A percentile compares a stretch with the other conserved stretches of the same genome.
phyloP scores from a whole-genome alignment of 305 asterid species.

The Withania somnifera region DNA sequence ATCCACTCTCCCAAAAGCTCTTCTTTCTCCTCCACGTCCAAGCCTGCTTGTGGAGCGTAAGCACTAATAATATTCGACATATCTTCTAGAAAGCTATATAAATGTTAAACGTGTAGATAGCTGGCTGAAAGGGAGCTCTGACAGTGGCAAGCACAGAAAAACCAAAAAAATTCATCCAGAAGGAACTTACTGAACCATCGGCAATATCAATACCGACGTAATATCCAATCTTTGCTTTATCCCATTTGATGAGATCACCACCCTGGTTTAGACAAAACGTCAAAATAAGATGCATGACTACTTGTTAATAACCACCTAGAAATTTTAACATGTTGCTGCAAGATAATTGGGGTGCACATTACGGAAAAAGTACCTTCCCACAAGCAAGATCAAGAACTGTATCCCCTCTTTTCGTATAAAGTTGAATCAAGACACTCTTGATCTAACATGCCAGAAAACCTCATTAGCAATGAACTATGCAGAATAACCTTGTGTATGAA shows the following conservation, averaged over 20 bases:
- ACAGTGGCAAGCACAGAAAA: neutral
- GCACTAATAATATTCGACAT: too few relatives aligned
- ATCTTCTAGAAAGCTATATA: neutral
- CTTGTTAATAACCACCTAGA: neutral
- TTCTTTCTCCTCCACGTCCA: too few relatives aligned
- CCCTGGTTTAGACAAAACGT: constrained; percentile 41
- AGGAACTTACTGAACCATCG: constrained; percentile 70
- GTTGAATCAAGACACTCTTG: constrained; percentile 87
- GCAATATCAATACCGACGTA: constrained; percentile 93
- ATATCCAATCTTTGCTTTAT: constrained; percentile 84
- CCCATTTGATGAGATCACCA: constrained; percentile 98
- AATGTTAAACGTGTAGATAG: neutral
- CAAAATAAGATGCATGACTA: neutral
- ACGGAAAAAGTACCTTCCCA: constrained; percentile 55
- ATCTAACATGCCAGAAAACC: constrained; percentile 32
- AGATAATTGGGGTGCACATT: neutral
- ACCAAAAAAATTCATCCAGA: neutral
- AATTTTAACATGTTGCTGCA: neutral
- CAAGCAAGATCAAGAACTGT: constrained; percentile 95
- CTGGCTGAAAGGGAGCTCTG: neutral
- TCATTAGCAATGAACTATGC: neutral
- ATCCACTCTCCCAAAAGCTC: too few relatives aligned
- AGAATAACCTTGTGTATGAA: neutral
- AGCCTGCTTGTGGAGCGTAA: too few relatives aligned
- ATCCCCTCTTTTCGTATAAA: constrained; percentile 69